Evolutionary conservation across 352 stramenopile genomes (phyloP), one percentile per base, ranked within the genome.

Genomic region (Phytophthora litchii): DNA sequence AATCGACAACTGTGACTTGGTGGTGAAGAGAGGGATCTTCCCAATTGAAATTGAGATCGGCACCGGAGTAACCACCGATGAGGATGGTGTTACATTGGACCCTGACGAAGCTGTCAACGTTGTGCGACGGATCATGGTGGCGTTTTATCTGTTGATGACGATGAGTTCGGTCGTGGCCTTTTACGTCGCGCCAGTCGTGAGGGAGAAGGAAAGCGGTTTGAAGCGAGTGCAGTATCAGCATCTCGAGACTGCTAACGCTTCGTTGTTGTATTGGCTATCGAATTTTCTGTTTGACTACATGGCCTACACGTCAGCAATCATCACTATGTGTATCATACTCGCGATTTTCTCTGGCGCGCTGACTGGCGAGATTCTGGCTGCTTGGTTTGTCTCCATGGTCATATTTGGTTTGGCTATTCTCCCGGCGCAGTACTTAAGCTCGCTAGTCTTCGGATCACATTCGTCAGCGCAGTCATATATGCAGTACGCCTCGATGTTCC

Each of bases 121-220:
- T 14, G 51, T 74, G 10, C 67, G 42, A 87, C 99, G 81, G 72
- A 98, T 91, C 70, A 96, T 66, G 95, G 96, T 91, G 54, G 97
- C 54, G 50, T 96, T 80, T 78, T 99, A 86, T 60, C 59, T 83
- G 23, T 72, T 89, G 17, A 47, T 90, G 36, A 86, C 74, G 8
- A 57, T 89, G 38, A 89, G 72, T 53, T 86, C 78, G 4, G 76
- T 91, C 29, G 69, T 76, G 10, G 74, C 79, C n/a, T 88, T 82
- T 46, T 91, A 90, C 41, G 71, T 86, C 8, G 73, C 80, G 1
- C 67, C 69, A 13, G 49, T 90, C 1, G 85, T 92, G 36, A 83
- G 87, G 46, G 85, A 94, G 37, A 76, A 74, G n/a, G 83, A 87
- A 38, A 75, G 55, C 10, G 83, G 85, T 2, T 66, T 92, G 35